Percentiles rank a stretch among this genome's conserved stretches.
Conservation (phyloP, 768 basidiomycete genomes). For the Dacryopinax spathularia region DNA sequence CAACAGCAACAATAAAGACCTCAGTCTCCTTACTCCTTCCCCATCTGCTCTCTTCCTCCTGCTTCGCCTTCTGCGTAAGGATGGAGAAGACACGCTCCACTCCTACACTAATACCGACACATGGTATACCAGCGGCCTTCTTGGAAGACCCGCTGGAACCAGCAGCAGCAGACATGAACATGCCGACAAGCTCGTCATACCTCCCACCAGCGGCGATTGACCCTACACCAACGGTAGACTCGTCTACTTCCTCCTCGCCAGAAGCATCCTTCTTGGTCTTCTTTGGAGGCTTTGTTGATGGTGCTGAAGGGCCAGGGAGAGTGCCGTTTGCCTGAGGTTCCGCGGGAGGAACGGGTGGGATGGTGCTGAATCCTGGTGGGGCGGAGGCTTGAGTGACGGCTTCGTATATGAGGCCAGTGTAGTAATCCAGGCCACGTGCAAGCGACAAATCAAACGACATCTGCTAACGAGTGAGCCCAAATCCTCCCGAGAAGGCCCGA, state of each 20-base stretch:
- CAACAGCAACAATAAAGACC: slow-evolving; percentile 84
- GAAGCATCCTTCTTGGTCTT: slow-evolving; percentile 23
- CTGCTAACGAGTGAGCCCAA: slow-evolving; percentile 25
- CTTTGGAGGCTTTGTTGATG: slow-evolving; percentile 31
- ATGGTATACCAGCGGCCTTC: slow-evolving; percentile 46
- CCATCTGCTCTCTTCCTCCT: slow-evolving; percentile 34
- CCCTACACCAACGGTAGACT: slow-evolving; percentile 88
- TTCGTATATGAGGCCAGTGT: slow-evolving; percentile 97
- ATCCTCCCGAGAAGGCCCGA: not conserved
- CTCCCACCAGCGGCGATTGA: slow-evolving; percentile 97
- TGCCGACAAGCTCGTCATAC: slow-evolving; percentile 87
- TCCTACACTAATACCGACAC: slow-evolving; percentile 85
- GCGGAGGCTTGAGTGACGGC: slow-evolving; percentile 88
- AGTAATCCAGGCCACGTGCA: slow-evolving; percentile 95
- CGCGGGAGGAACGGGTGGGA: slow-evolving; percentile 35
- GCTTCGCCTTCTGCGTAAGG: slow-evolving; percentile 74
- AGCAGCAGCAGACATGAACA: slow-evolving; percentile 73
- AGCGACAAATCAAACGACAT: slow-evolving; percentile 94
- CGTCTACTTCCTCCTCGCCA: slow-evolving; percentile 71
- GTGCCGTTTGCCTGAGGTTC: slow-evolving; percentile 15
- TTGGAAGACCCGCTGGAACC: slow-evolving; percentile 49
- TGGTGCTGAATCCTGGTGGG: slow-evolving; percentile 59
- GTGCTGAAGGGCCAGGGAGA: slow-evolving; percentile 6
- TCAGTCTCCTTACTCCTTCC: slow-evolving; percentile 82
- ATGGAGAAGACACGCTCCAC: slow-evolving; percentile 87